Evolutionary conservation across 768 basidiomycete genomes (phyloP), one percentile per base, ranked within the genome.

Genomic region (Naganishia randhawae): DNA sequence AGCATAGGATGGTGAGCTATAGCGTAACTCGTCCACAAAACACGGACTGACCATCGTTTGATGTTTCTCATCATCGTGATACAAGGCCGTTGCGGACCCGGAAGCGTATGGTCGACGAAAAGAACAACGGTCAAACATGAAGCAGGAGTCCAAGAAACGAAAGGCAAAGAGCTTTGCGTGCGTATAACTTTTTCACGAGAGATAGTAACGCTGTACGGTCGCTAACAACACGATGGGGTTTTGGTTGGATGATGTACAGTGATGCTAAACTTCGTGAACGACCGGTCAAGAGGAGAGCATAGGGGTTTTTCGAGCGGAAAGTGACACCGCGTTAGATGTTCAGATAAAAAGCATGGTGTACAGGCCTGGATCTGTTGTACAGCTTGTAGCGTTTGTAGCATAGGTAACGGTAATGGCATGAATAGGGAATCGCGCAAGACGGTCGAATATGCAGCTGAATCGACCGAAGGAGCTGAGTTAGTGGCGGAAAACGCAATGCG

Each of bases 81-180:
- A 41, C 29, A 80, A 82, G 82, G 85, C 82, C 11, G 84, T 88
- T 11, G 85, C 84, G 0, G 84, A 94, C 73, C 92, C 93, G 0
- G 85, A 88, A 73, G 86, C 84, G 0, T 88, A 89, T 27, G 89
- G 90, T 17, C 88, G 85, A 77, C 82, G 90, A 67, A 92, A 89
- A 78, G 75, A 85, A 66, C 87, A 88, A 71, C 81, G 86, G 71
- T 90, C 91, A 70, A 79, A 78, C 11, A 83, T 85, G 72, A 94
- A 94, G 82, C 92, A 91, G 80, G 91, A 90, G 73, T 89, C 89
- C 71, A 84, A 87, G 75, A 94, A 94, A 78, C 82, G 91, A 74
- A 93, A 91, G 79, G 70, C 73, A 41, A 76, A 76, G 62, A 67
- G 72, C 42, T 79, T 78, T 72, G 73, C 76, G 57, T 61, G 25